phyloP scores from a whole-genome alignment of 2,329 filamentous ascomycete species.

The Metarhizium robertsii region DNA sequence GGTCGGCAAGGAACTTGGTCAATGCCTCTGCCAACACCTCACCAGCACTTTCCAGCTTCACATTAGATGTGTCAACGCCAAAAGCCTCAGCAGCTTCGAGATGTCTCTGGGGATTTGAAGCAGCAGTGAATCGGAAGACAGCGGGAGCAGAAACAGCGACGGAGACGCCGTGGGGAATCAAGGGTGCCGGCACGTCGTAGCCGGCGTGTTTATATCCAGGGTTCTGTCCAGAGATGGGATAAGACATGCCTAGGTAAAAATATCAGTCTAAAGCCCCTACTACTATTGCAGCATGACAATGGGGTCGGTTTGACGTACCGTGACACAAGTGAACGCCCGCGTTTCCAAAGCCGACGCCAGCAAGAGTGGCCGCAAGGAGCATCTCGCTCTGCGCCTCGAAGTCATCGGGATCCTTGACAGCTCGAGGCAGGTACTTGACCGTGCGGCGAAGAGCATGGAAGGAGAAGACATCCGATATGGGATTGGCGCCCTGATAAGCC shows the following conservation, averaged over 20 bases:
- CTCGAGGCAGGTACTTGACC: constrained; percentile 84
- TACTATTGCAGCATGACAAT: not conserved
- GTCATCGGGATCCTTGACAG: constrained; percentile 81
- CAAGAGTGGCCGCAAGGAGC: constrained; percentile 87
- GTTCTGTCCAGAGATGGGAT: constrained; percentile 94
- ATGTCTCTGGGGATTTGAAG: constrained; percentile 89
- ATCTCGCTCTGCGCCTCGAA: constrained; percentile 89
- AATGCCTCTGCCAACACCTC: constrained; percentile 81
- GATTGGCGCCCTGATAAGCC: constrained; percentile 94
- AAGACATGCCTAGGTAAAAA: constrained; percentile 66
- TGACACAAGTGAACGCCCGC: constrained; percentile 80
- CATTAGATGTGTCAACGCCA: constrained; percentile 78
- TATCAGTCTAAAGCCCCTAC: not conserved
- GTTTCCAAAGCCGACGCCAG: constrained; percentile 94
- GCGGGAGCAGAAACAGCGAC: constrained; percentile 90
- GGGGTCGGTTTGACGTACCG: constrained; percentile 28
- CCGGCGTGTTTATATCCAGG: constrained; percentile 78
- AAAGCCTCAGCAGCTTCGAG: constrained; percentile 83
- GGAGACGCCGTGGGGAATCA: constrained; percentile 93
- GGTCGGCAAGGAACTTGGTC: constrained; percentile 64
- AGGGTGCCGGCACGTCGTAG: constrained; percentile 65
- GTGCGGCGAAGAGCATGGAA: constrained; percentile 74
- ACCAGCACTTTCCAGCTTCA: constrained; percentile 82
- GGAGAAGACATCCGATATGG: constrained; percentile 95
- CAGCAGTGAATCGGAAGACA: constrained; percentile 86